These are phyloP conservation scores for Fibroporia radiculosa DNA, from an alignment of 768 basidiomycete genomes.

Conservation along the genomic window DNA sequence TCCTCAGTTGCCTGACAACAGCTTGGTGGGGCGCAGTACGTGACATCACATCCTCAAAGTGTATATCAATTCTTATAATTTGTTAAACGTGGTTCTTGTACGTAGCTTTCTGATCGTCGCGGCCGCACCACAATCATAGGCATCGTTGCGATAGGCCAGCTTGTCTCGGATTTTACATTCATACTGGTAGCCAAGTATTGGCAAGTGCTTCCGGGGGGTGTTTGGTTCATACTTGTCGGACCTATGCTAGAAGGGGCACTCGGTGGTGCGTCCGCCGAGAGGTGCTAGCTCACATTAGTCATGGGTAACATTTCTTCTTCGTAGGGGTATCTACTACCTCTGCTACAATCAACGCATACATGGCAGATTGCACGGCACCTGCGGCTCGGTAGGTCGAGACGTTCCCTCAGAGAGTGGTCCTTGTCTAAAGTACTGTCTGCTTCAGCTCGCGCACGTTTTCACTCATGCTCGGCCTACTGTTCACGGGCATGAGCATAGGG, in stretches of 20 bases:
- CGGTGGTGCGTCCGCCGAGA: slow-evolving; percentile 45
- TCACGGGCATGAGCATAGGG: slow-evolving; percentile 70
- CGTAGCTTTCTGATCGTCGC: slow-evolving; percentile 65
- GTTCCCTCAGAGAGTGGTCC: too few relatives aligned
- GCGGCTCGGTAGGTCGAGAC: slow-evolving; percentile 45
- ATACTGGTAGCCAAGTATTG: slow-evolving; percentile 57
- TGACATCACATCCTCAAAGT: slow-evolving; percentile 5
- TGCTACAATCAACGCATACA: slow-evolving; percentile 56
- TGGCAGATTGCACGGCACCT: slow-evolving; percentile 59
- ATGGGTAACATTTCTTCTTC: slow-evolving; percentile 12
- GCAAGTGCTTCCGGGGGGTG: slow-evolving; percentile 64
- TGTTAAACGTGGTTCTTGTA: neutral
- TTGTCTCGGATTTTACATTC: slow-evolving; percentile 58
- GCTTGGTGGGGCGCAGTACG: slow-evolving; percentile 83
- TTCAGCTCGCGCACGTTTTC: slow-evolving; percentile 60
- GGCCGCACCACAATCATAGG: slow-evolving; percentile 64
- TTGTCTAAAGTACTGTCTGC: too few relatives aligned
- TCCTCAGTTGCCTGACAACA: slow-evolving; percentile 70
- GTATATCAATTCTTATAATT: neutral
- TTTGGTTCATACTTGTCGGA: slow-evolving; percentile 68
- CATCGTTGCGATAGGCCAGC: slow-evolving; percentile 49
- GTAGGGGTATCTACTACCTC: slow-evolving; percentile 42
- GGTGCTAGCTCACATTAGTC: neutral
- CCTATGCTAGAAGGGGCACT: slow-evolving; percentile 60
- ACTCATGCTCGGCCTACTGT: slow-evolving; percentile 56